A percentile compares a stretch with the other conserved stretches of the same genome.
Evolutionary conservation across 2,329 filamentous ascomycete species (phyloP).

Genomic region (Diaporthe capsici): DNA sequence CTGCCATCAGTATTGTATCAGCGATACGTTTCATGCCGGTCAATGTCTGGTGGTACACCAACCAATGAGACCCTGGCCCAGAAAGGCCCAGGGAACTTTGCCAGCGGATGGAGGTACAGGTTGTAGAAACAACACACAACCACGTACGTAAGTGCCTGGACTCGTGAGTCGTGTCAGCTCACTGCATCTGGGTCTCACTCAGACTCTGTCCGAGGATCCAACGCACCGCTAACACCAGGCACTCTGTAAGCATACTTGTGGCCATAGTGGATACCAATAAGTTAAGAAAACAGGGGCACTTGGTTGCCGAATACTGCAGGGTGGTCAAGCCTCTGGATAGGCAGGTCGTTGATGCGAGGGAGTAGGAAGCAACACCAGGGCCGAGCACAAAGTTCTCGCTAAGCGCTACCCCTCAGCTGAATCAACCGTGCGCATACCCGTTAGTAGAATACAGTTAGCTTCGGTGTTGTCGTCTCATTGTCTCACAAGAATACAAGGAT

Average conservation of each 20-base stretch:
- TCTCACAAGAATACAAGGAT: not conserved
- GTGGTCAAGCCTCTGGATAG: not conserved
- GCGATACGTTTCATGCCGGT: not conserved
- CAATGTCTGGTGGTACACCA: not conserved
- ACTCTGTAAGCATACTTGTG: not conserved
- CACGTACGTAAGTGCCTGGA: not conserved
- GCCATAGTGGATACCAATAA: not conserved
- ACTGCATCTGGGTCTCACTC: not conserved
- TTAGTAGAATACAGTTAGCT: not conserved
- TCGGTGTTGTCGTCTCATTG: no score
- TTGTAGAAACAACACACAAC: slow-evolving; percentile 1
- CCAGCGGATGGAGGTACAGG: slow-evolving; percentile 3
- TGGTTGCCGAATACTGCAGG: not conserved
- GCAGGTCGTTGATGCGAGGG: not conserved
- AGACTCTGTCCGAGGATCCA: not conserved
- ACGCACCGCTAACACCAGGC: not conserved
- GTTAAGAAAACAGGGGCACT: not conserved
- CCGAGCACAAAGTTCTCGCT: not conserved
- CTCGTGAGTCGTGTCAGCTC: not conserved
- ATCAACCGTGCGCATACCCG: not conserved
- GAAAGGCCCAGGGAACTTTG: not conserved
- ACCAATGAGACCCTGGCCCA: not conserved
- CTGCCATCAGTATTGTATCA: not conserved
- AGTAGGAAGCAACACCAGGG: not conserved
- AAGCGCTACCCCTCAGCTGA: not conserved